Evolutionary conservation across 352 stramenopile genomes (phyloP), one percentile per base, ranked within the genome.

Genomic region (Phytopythium ostracodes): DNA sequence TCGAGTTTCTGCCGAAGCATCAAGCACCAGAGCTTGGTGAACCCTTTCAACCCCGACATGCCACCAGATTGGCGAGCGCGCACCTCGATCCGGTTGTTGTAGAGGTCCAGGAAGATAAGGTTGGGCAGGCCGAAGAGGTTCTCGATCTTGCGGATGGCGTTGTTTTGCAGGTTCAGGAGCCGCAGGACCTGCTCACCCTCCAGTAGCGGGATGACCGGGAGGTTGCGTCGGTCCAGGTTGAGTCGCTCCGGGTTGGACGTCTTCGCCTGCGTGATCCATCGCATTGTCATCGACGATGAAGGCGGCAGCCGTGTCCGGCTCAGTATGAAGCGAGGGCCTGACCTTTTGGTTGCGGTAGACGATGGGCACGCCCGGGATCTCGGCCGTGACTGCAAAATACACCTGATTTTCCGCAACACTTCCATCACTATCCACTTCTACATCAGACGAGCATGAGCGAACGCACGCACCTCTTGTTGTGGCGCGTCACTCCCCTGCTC

Each of bases 51-150:
- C 25, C 43, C 60, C 15, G 43, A 18, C 15, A 56, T 22, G 14
- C 33, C 20, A 11, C 7, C 20, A 14, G 7, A 47, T 18, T 22
- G 18, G 6, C 6, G 42, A 15, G 20, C 9, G 10, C 15, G 33
- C 73, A 89, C 77, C 69, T 93, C 84, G 25, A 98, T 89, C 12
- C 84, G 71, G 66, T 98, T 98, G 68, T 97, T 97, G 75, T 97
- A 97, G 17, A 98, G 71, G 44, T 98, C 91, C 0, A 98, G 66
- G 49, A 97, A 98, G 36, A 98, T 97, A 46, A 98, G 68, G 62
- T 96, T 97, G 0, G 85, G 82, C 6, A 98, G 69, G 20, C 85
- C 81, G 10, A 83, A 49, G 18, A 97, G 66, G 65, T 97, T 96
- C 24, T 89, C 76, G 50, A 98, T 97, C 35, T 68, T 67, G 12